phyloP scores from a whole-genome alignment of 305 asterid genomes.

The Fraxinus sp. region DNA sequence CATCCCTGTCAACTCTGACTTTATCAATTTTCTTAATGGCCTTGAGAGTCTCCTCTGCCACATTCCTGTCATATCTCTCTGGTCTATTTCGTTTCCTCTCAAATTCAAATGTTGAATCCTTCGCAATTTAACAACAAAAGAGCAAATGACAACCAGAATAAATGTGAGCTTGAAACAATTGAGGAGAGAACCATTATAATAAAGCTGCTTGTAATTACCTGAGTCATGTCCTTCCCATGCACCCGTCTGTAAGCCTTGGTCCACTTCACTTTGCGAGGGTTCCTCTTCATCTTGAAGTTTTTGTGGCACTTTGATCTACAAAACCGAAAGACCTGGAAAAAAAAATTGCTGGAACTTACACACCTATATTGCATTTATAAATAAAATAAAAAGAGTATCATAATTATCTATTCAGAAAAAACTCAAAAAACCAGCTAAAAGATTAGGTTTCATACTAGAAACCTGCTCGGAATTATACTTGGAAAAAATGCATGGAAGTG shows the following conservation, averaged over 20 bases:
- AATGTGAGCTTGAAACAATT: background rate
- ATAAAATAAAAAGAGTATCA: background rate
- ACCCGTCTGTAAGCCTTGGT: slow-evolving; percentile 83
- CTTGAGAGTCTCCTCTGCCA: slow-evolving; percentile 35
- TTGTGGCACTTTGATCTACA: slow-evolving; percentile 95
- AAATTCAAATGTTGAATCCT: slow-evolving; percentile 79
- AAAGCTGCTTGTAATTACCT: slow-evolving; percentile 37
- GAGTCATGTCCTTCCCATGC: slow-evolving; percentile 94
- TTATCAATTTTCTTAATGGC: slow-evolving; percentile 60
- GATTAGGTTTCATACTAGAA: background rate
- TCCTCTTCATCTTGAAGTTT: slow-evolving; percentile 96
- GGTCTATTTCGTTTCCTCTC: slow-evolving; percentile 51
- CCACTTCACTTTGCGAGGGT: slow-evolving; percentile 92
- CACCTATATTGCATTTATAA: background rate
- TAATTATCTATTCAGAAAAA: background rate
- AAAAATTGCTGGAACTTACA: background rate
- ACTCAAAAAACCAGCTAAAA: background rate
- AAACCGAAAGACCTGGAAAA: slow-evolving; percentile 72
- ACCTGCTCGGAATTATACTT: background rate
- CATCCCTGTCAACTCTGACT: slow-evolving; percentile 68
- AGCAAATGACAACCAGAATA: background rate
- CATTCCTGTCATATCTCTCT: slow-evolving; percentile 42
- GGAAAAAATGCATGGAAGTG: background rate
- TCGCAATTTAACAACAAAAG: slow-evolving; percentile 11
- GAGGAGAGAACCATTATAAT: background rate